Conservation (phyloP, 2,329 filamentous ascomycete species). For the Colletotrichum echinochloae region DNA sequence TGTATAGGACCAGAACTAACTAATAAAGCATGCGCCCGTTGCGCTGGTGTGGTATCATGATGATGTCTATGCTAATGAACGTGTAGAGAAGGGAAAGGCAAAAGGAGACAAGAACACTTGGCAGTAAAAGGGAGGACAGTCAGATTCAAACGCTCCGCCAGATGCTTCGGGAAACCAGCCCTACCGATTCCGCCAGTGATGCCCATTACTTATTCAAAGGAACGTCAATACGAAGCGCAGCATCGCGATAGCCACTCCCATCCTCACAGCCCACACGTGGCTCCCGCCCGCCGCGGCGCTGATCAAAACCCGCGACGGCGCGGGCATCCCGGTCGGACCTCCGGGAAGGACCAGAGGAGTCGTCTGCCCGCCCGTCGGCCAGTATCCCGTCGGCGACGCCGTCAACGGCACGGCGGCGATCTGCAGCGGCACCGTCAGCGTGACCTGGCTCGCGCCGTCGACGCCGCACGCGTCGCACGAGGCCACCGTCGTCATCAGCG, state of each 20-base stretch:
- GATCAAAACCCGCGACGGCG: slow-evolving; percentile 19
- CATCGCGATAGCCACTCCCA: slow-evolving; percentile 23
- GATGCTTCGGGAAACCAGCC: slow-evolving; percentile 33
- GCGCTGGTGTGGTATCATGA: slow-evolving; percentile 41
- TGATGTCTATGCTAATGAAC: slow-evolving; percentile 39
- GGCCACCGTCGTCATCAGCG: slow-evolving; percentile 47
- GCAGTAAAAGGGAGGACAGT: background rate
- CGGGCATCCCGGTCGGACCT: slow-evolving; percentile 12
- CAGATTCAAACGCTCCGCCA: slow-evolving; percentile 29
- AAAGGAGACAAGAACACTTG: background rate
- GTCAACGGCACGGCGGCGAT: slow-evolving; percentile 31
- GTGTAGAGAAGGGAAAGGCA: slow-evolving; percentile 15
- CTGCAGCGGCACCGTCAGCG: slow-evolving; percentile 49
- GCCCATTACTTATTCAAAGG: background rate
- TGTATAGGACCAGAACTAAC: slow-evolving; percentile 3
- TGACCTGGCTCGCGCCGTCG: slow-evolving; percentile 48
- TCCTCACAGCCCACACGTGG: slow-evolving; percentile 18
- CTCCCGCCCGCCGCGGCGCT: slow-evolving; percentile 23
- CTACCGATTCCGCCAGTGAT: slow-evolving; percentile 2
- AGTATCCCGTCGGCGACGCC: slow-evolving; percentile 29
- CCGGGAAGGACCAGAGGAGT: background rate
- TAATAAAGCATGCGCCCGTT: slow-evolving; percentile 36
- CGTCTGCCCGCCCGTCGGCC: background rate
- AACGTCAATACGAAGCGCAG: slow-evolving; percentile 32
- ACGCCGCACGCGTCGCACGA: slow-evolving; percentile 49